phyloP scores from a whole-genome alignment of 1,284 basidiomycete genomes.

The Dichomitus squalens region DNA sequence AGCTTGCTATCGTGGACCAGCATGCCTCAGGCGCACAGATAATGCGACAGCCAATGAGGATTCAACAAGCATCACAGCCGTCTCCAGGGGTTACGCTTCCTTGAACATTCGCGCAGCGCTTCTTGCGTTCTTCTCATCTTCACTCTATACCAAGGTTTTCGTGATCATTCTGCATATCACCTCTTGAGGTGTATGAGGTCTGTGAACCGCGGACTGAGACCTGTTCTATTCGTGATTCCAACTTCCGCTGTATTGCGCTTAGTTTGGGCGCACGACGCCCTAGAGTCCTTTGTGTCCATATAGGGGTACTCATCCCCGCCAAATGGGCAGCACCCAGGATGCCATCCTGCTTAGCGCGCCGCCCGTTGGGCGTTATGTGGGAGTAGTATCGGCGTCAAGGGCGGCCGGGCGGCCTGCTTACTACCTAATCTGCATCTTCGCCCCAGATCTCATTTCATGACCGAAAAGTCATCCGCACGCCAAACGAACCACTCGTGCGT shows the following conservation, averaged over 20 bases:
- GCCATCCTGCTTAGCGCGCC: neutral
- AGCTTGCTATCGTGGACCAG: conserved; percentile 4
- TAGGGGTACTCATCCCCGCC: neutral
- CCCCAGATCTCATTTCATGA: conserved; percentile 18
- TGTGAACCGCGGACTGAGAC: conserved; percentile 3
- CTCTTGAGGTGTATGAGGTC: conserved; percentile 12
- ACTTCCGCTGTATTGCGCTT: conserved; percentile 18
- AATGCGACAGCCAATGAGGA: neutral
- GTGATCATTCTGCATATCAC: neutral
- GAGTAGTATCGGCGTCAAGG: conserved; percentile 3
- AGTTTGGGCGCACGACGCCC: conserved; percentile 4
- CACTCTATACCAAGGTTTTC: neutral
- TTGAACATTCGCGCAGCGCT: neutral
- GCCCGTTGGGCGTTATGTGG: neutral
- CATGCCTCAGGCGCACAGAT: neutral
- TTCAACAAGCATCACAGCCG: neutral
- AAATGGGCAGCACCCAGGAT: neutral
- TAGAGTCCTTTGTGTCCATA: neutral
- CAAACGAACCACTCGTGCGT: neutral
- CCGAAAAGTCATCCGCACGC: neutral
- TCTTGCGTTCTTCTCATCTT: neutral
- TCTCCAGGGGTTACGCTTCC: conserved; percentile 15
- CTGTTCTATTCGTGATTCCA: neutral
- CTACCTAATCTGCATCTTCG: conserved; percentile 8
- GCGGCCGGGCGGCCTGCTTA: neutral